Evolutionary conservation across 177 flowering plant genomes (phyloP), one percentile per base, ranked within the genome.

Genomic region (Vitis hybrid): DNA sequence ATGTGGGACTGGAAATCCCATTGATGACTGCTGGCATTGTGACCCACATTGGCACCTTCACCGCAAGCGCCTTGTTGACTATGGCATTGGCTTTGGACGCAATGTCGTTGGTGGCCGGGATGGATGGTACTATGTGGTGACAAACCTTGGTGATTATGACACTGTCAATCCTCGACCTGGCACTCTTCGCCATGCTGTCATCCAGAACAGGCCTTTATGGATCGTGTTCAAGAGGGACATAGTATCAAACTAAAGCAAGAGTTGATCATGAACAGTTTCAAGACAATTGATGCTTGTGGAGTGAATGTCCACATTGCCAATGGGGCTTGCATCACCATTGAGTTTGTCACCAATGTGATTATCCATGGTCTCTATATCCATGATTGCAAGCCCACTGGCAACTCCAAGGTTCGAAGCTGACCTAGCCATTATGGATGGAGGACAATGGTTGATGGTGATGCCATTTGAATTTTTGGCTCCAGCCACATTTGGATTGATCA

Each of bases 361-460:
- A 75, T 81, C 51, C 81, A 81, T 23, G 77, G 79, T 2, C 66
- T 81, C 1, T 72, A 71, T 21, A 69, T 81, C 6, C 83, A 78
- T n/a, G 74, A 81, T 45, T 78, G 81, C 48, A 78, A 75, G 63
- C 73, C 73, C 17, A 73, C 79, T 30, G 78, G 81, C 7, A 75
- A 75, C 30, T 76, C 78, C 39, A 61, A 68, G 73, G 78, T 80
- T 13, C 61, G 82, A 14, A 74, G 78, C 72, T 76, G 76, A 0
- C 77, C 79, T 7, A 34, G 34, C 7, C 83, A 81, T 23, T 67
- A 30, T 49, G 83, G 83, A 6, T 78, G 77, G 79, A 63, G 81
- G 56, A 73, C 75, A 14, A 71, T 67, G 75, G 75, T 75, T 2
- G 83, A 81, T 62, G 83, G 83, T 12, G 82, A 80, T 54, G 82